Evolutionary conservation across 768 basidiomycete species (phyloP).

Genomic region (Pleurotus citrinopileatus): DNA sequence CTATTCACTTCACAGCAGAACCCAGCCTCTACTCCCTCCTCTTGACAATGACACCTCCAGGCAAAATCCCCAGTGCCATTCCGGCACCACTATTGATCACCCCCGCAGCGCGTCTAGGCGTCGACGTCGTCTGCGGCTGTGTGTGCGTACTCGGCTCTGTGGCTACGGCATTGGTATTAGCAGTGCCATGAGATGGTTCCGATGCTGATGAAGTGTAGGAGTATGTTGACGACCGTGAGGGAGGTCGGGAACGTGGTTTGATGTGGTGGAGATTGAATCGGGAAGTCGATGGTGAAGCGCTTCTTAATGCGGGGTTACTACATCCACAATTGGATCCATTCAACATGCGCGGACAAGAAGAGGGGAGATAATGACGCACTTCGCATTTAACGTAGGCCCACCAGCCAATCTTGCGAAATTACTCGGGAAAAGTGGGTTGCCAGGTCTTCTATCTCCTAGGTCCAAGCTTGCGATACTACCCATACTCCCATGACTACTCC

Average conservation of each 20-base stretch:
- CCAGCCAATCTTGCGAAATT: constrained; percentile 69
- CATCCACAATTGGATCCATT: not conserved
- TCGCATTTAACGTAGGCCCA: constrained; percentile 62
- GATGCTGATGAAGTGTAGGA: not conserved
- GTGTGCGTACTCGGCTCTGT: too few species aligned
- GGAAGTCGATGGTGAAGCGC: not conserved
- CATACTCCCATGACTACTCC: constrained; percentile 23
- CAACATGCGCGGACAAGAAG: constrained; percentile 1
- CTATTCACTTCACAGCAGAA: too few species aligned
- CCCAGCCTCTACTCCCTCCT: not conserved
- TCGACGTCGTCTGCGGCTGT: not conserved
- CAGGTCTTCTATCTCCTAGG: constrained; percentile 64
- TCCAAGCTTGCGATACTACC: not conserved
- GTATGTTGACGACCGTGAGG: not conserved
- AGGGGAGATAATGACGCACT: constrained; percentile 20
- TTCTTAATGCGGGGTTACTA: constrained; percentile 12
- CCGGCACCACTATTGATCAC: constrained; percentile 5
- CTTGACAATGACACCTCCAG: constrained; percentile 1
- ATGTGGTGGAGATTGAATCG: not conserved
- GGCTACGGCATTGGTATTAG: not conserved
- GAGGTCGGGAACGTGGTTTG: not conserved
- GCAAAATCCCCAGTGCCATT: constrained; percentile 3
- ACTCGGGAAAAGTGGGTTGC: constrained; percentile 78
- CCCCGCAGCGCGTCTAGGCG: not conserved
- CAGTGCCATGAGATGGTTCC: not conserved